Evolutionary conservation across 805 yeast genomes (phyloP).

Genomic region (Metschnikowia cerradonensis): DNA sequence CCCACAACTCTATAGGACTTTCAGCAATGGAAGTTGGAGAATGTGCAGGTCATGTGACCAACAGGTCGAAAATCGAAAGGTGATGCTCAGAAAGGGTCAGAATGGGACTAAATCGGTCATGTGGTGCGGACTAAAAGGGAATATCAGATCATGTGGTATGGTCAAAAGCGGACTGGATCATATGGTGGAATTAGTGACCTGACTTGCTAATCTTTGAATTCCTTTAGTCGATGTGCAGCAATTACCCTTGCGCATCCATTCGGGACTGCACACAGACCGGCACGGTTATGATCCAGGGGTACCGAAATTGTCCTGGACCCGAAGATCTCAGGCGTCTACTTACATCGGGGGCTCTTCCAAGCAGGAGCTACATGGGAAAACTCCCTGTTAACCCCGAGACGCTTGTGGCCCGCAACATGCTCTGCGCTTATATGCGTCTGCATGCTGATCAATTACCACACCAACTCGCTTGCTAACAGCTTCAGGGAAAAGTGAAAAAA

Average conservation of each 20-base stretch:
- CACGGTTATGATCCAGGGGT: constrained; percentile 2
- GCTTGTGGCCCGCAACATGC: not conserved
- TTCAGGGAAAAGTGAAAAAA: too few species aligned
- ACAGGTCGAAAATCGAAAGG: too few species aligned
- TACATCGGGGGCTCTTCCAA: not conserved
- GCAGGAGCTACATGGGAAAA: not conserved
- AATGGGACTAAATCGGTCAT: too few species aligned
- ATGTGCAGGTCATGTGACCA: too few species aligned
- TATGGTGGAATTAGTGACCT: not conserved
- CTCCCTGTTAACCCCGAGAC: not conserved
- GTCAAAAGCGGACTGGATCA: too few species aligned
- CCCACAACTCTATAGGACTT: too few species aligned
- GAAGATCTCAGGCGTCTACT: not conserved
- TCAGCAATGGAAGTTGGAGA: too few species aligned
- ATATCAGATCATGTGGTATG: too few species aligned
- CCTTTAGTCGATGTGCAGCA: not conserved
- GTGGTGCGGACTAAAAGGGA: too few species aligned
- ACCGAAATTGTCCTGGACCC: not conserved
- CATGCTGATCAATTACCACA: too few species aligned
- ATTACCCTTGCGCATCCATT: not conserved
- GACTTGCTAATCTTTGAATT: not conserved
- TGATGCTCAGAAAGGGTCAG: too few species aligned
- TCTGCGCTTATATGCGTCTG: not conserved
- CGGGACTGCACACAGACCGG: not conserved
- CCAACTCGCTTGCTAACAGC: too few species aligned